Conservation (phyloP, 805 yeast species). For the Jamesozyma spencerorum region DNA sequence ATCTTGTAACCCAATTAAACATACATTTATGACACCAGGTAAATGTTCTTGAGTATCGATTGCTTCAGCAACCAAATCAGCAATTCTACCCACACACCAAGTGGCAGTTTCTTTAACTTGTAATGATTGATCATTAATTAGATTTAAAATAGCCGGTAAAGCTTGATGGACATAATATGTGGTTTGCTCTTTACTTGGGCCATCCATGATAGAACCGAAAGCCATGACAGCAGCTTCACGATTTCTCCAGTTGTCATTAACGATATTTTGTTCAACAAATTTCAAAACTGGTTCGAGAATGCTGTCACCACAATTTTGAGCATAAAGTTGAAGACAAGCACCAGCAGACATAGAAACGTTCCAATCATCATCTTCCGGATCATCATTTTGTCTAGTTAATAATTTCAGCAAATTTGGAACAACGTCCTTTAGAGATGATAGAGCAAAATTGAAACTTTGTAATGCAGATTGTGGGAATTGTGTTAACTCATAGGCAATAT, state of each 20-base stretch:
- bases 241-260: constrained; percentile 60
- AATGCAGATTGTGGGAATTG: constrained; percentile 47
- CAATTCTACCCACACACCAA: constrained; percentile 96
- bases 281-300: constrained; percentile 77
- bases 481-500: constrained; percentile 58
- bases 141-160: constrained; percentile 59
- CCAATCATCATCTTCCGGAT: constrained; percentile 95
- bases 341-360: constrained; percentile 98
- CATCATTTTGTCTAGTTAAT: constrained; percentile 83
- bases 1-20: constrained; percentile 73
- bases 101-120: constrained; percentile 96
- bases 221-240: constrained; percentile 99
- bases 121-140: constrained; percentile 65
- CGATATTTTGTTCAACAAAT: constrained; percentile 72
- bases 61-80: constrained; percentile 74
- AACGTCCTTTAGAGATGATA: constrained; percentile 73
- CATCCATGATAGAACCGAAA: constrained; percentile 92
- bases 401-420: constrained; percentile 76
- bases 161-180: constrained; percentile 70
- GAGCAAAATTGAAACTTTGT: constrained; percentile 69
- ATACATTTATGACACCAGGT: constrained; percentile 63
- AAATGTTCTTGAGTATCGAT: constrained; percentile 57
- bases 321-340: constrained; percentile 88
- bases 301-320: constrained; percentile 78
- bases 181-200: constrained; percentile 72